phyloP scores from a whole-genome alignment of 352 stramenopile genomes.

The Phytophthora cactorum region DNA sequence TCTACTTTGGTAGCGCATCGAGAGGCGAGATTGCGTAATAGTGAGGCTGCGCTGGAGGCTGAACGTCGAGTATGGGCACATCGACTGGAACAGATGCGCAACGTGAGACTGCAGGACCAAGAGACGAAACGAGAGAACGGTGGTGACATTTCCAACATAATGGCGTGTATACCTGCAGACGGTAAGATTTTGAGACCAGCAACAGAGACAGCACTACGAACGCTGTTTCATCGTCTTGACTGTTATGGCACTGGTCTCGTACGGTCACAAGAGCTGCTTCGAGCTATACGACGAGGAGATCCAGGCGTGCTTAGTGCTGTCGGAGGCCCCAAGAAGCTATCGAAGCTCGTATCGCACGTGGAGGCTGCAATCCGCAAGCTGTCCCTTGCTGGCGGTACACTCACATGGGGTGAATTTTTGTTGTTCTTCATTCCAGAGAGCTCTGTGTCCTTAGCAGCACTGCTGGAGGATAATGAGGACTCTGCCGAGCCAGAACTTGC shows the following conservation, averaged over 20 bases:
- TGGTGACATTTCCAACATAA: constrained; percentile 4
- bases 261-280: constrained; percentile 32
- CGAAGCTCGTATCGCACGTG: constrained; percentile 48
- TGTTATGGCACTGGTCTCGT: constrained; percentile 68
- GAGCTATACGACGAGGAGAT: constrained; percentile 46
- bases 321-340: constrained; percentile 35
- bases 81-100: constrained; percentile 34
- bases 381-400: constrained; percentile 20
- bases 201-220: constrained; percentile 59
- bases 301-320: constrained; percentile 41
- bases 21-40: constrained; percentile 67
- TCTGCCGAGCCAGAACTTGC: background rate
- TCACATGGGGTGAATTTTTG: constrained; percentile 84
- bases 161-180: background rate
- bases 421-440: constrained; percentile 67
- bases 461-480: constrained; percentile 9
- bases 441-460: constrained; percentile 21
- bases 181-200: constrained; percentile 48
- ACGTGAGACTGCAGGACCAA: constrained; percentile 4
- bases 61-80: constrained; percentile 47
- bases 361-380: constrained; percentile 40
- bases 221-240: constrained; percentile 74
- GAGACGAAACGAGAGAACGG: constrained; percentile 13
- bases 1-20: constrained; percentile 52
- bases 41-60: constrained; percentile 62